Evolutionary conservation across 2,329 filamentous ascomycete genomes (phyloP).

Genomic region (Aspergillus aculeatus): DNA sequence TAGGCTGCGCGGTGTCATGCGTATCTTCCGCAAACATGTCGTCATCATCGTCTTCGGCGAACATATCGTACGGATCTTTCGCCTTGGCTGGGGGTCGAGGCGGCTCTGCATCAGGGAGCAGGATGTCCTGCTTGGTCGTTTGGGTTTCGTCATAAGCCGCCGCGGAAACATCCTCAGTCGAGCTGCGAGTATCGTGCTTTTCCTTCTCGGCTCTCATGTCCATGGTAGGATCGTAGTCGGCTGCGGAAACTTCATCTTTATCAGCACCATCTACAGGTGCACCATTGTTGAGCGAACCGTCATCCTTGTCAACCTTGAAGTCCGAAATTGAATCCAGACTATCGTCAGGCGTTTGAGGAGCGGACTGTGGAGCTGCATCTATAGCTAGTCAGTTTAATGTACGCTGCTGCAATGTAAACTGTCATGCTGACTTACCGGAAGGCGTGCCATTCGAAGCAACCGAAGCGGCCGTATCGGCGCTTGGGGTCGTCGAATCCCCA

Average conservation of each 20-base stretch:
- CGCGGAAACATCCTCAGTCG: constrained; percentile 55
- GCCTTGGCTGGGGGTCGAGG: constrained; percentile 42
- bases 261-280: constrained; percentile 45
- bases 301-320: constrained; percentile 65
- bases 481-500: constrained; percentile 52
- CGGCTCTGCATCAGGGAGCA: constrained; percentile 45
- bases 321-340: constrained; percentile 55
- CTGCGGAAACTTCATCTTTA: constrained; percentile 79
- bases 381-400: not conserved
- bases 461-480: constrained; percentile 46
- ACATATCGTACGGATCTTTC: constrained; percentile 62
- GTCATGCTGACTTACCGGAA: constrained; percentile 37
- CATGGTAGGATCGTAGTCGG: constrained; percentile 84
- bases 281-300: constrained; percentile 62
- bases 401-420: not conserved
- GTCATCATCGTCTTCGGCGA: constrained; percentile 63
- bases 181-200: constrained; percentile 65
- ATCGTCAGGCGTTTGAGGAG: constrained; percentile 50
- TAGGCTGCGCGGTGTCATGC: constrained; percentile 49
- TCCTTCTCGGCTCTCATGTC: constrained; percentile 84
- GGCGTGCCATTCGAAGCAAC: constrained; percentile 34
- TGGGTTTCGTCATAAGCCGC: constrained; percentile 60
- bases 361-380: constrained; percentile 43
- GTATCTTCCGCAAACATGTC: constrained; percentile 89
- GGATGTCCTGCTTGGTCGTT: constrained; percentile 52